Evolutionary conservation across 2,329 filamentous ascomycete genomes (phyloP), one percentile per base, ranked within the genome.

Genomic region (Penicillium sp.): DNA sequence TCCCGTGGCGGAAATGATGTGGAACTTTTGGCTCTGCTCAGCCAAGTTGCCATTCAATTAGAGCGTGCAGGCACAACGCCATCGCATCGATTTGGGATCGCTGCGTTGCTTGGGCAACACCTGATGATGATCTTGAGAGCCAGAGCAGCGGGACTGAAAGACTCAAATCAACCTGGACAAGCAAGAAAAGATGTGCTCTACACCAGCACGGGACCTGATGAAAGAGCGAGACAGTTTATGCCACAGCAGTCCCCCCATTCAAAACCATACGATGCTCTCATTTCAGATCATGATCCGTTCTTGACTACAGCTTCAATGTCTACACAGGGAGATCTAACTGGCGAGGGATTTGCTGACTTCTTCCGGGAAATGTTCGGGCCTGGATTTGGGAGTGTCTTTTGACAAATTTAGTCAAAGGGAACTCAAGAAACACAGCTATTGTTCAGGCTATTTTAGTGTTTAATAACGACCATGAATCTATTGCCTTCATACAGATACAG

Each of bases 351-450:
- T 31, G 49, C 51, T 7, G 58, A 58, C 22, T 26, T 63, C 5
- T 58, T 64, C n/a, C 53, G 58, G n/a, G 61, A 64, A 24, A 59
- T 60, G n/a, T 58, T 64, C 32, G 59, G 61, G 3, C 61, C 60
- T 1, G 52, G 59, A 1, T 59, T 62, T 48, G 57, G 54, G 0
- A 52, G 54, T 6, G 52, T 57, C 1, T 59, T 53, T 29, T 61
- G 24, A 47, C 6, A 53, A 37, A 56, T 54, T 22, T 54, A 52
- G 31, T n/a, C 10, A 29, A 29, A 12, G 4, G 10, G 13, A 13
- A 6, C 8, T 12, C 3, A 10, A 13, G 13, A 17, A n/a, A 15
- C 33, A 35, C 4, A 19, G 33, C 33, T 6, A 34, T 34, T 34
- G 7, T 12, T 17, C 12, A 6, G 2, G 9, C 17, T 12, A 6